phyloP scores from a whole-genome alignment of 2,329 filamentous ascomycete genomes.

The Xylaria sp. region DNA sequence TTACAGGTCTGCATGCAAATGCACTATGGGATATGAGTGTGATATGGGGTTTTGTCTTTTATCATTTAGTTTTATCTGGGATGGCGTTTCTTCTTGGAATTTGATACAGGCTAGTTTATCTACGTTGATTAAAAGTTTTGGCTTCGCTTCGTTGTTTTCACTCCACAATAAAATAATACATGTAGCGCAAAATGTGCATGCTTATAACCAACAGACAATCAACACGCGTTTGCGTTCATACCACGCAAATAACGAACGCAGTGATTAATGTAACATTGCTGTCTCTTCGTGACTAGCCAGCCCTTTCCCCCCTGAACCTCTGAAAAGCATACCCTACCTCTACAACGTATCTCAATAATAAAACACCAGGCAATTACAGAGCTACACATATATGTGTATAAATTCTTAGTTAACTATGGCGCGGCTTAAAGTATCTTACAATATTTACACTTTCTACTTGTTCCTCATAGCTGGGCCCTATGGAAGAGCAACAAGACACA shows the following conservation, averaged over 20 bases:
- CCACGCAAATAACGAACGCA: too few species aligned
- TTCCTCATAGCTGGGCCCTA: neutral
- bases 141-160: neutral
- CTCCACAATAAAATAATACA: constrained; percentile 1
- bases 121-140: constrained; percentile 13
- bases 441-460: neutral
- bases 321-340: too few species aligned
- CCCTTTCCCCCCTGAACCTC: too few species aligned
- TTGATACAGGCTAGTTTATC: constrained; percentile 4
- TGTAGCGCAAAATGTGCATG: neutral
- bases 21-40: constrained; percentile 26
- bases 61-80: constrained; percentile 6
- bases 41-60: constrained; percentile 2
- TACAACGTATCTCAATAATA: too few species aligned
- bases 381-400: neutral
- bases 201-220: neutral
- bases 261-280: too few species aligned
- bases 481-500: neutral
- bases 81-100: constrained; percentile 25
- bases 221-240: neutral
- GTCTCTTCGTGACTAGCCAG: too few species aligned
- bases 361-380: neutral
- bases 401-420: neutral
- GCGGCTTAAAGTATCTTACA: neutral
- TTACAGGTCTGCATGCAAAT: constrained; percentile 42